Conservation (phyloP, 192 early-diverging fungal species). For the Fimicolochytrium jonesii region DNA sequence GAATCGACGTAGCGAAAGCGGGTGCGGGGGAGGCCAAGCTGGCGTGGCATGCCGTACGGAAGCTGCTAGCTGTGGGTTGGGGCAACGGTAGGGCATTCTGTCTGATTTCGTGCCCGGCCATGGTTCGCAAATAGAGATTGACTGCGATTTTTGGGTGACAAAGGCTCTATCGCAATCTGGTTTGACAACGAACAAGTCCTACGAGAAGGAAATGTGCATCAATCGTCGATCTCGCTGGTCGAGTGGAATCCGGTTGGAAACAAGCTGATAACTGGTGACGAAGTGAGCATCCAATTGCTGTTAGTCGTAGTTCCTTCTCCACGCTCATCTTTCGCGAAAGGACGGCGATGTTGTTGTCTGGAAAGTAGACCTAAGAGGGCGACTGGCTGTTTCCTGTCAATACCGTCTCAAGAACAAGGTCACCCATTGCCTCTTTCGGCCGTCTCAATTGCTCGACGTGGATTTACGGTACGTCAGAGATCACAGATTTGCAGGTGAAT, state of each 20-base stretch:
- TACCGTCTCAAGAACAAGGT: constrained; percentile 34
- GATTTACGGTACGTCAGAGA: constrained; percentile 4
- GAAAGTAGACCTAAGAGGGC: constrained; percentile 48
- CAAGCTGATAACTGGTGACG: constrained; percentile 44
- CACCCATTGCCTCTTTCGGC: constrained; percentile 26
- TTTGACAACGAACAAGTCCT: constrained; percentile 36
- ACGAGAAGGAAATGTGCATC: constrained; percentile 45
- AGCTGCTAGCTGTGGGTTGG: constrained; percentile 37
- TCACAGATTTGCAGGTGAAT: constrained; percentile 1
- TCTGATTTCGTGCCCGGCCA: neutral
- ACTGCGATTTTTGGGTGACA: too few species aligned
- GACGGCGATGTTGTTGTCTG: constrained; percentile 51
- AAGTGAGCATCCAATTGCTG: constrained; percentile 1
- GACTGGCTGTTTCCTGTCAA: constrained; percentile 40
- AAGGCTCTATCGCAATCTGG: constrained; percentile 49
- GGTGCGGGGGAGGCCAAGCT: constrained; percentile 4
- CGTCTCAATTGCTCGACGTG: constrained; percentile 5
- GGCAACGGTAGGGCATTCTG: constrained; percentile 18
- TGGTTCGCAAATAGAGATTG: too few species aligned
- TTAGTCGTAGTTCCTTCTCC: neutral
- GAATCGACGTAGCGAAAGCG: constrained; percentile 9
- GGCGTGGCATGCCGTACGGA: constrained; percentile 31
- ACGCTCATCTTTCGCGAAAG: constrained; percentile 2
- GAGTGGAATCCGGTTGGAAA: constrained; percentile 46
- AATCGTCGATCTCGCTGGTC: constrained; percentile 22